These are phyloP conservation scores for Xylariaceae sp. DNA, from an alignment of 2,329 filamentous ascomycete species.

Conservation along the genomic window DNA sequence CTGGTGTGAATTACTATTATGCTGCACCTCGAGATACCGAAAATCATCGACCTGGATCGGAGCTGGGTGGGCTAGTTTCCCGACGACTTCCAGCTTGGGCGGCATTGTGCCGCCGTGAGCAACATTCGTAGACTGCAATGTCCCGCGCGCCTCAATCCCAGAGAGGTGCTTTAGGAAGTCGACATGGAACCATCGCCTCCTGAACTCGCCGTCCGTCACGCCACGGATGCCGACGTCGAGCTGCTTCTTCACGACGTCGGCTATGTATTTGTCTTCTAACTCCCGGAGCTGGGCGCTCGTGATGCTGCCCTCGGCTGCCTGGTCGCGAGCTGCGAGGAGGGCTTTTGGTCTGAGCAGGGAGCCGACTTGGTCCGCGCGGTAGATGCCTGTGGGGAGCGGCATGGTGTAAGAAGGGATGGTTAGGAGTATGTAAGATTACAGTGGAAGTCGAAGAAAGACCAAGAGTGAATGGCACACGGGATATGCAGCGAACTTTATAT, in stretches of 20 bases:
- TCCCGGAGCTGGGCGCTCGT: conserved; percentile 42
- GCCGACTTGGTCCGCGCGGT: conserved; percentile 53
- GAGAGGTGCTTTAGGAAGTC: conserved; percentile 53
- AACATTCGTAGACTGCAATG: conserved; percentile 38
- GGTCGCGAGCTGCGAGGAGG: conserved; percentile 46
- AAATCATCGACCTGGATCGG: conserved; percentile 55
- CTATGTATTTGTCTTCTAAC: conserved; percentile 48
- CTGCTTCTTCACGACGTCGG: conserved; percentile 45
- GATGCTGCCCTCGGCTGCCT: conserved; percentile 41
- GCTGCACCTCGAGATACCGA: conserved; percentile 50
- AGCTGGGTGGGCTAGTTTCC: conserved; percentile 50
- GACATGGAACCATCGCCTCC: conserved; percentile 55
- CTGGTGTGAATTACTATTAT: too few relatives aligned
- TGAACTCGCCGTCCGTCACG: conserved; percentile 55
- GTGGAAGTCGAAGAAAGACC: too few relatives aligned
- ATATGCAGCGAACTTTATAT: too few relatives aligned
- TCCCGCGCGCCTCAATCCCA: conserved; percentile 49
- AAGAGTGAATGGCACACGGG: too few relatives aligned
- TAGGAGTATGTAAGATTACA: not conserved
- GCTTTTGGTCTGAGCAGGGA: conserved; percentile 50
- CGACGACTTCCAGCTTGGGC: conserved; percentile 50
- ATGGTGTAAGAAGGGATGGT: conserved; percentile 21
- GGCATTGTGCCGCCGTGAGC: conserved; percentile 48
- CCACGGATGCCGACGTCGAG: conserved; percentile 45
- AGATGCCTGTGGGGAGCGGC: conserved; percentile 40